Conservation (phyloP, 768 basidiomycete genomes). For the Lactarius evosmus region DNA sequence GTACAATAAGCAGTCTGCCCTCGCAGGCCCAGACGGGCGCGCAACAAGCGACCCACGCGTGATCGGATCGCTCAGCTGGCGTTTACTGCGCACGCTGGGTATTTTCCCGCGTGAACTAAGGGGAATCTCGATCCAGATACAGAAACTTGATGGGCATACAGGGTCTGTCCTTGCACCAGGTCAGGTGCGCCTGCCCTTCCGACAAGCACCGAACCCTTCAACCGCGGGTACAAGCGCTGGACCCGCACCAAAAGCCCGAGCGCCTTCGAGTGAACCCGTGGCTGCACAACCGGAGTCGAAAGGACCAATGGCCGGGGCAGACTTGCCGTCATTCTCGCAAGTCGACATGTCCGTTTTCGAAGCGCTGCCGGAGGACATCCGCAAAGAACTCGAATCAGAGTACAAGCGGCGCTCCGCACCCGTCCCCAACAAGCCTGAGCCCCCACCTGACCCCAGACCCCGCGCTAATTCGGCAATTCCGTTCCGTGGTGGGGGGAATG, state of each 20-base stretch:
- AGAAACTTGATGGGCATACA: constrained; percentile 68
- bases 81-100: constrained; percentile 63
- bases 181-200: constrained; percentile 64
- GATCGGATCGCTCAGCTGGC: constrained; percentile 77
- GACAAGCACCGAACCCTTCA: constrained; percentile 28
- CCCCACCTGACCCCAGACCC: constrained; percentile 12
- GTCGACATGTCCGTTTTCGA: constrained; percentile 68
- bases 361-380: constrained; percentile 66
- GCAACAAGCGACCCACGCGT: constrained; percentile 70
- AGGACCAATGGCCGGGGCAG: not conserved
- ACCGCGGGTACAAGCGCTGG: constrained; percentile 6
- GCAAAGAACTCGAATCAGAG: constrained; percentile 63
- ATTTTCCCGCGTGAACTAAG: constrained; percentile 87
- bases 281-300: not conserved
- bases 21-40: constrained; percentile 56
- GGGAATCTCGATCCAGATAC: constrained; percentile 87
- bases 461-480: constrained; percentile 16
- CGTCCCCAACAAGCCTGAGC: constrained; percentile 34
- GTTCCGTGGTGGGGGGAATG: constrained; percentile 5
- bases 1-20: constrained; percentile 68
- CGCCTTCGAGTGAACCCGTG: constrained; percentile 15
- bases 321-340: constrained; percentile 72
- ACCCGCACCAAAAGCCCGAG: not conserved
- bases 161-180: constrained; percentile 40
- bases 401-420: constrained; percentile 60